Conservation (phyloP, 305 asterid genomes). For the Petunia hybrid region DNA sequence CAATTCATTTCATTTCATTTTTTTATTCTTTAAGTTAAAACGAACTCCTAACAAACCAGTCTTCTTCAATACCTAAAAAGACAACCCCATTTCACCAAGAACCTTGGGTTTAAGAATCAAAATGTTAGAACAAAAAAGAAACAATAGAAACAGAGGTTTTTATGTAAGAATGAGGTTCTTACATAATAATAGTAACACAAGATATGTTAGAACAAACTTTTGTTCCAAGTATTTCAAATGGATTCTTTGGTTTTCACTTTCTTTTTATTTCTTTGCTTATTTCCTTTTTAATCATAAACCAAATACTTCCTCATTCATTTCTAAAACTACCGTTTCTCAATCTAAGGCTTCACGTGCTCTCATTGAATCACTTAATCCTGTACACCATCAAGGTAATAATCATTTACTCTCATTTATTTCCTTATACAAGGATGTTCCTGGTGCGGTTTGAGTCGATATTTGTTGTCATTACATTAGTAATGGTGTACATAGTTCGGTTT, state of each 20-base stretch:
- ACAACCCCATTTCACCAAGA: conserved; percentile 53
- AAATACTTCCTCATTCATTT: conserved; percentile 38
- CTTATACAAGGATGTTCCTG: too few relatives aligned
- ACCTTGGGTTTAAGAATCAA: conserved; percentile 40
- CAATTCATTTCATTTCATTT: neutral
- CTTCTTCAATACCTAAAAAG: conserved; percentile 51
- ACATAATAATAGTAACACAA: conserved; percentile 39
- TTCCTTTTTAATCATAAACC: conserved; percentile 57
- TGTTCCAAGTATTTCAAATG: conserved; percentile 68
- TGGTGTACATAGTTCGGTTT: too few relatives aligned
- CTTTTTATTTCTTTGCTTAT: conserved; percentile 62
- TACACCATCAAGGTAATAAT: conserved; percentile 34
- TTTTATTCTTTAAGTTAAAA: conserved; percentile 52
- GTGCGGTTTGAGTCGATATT: too few relatives aligned
- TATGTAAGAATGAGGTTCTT: conserved; percentile 66
- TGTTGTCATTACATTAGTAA: too few relatives aligned
- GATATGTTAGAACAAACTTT: conserved; percentile 34
- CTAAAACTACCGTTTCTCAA: conserved; percentile 50
- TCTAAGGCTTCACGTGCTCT: conserved; percentile 69
- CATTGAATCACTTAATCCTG: conserved; percentile 48
- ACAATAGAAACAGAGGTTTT: conserved; percentile 53
- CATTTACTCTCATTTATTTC: neutral
- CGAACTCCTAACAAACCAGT: conserved; percentile 55
- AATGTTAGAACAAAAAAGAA: conserved; percentile 46
- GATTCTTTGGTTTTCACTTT: conserved; percentile 68